Conservation (phyloP, 495 filamentous ascomycete species). For the Filosporella fistucella region DNA sequence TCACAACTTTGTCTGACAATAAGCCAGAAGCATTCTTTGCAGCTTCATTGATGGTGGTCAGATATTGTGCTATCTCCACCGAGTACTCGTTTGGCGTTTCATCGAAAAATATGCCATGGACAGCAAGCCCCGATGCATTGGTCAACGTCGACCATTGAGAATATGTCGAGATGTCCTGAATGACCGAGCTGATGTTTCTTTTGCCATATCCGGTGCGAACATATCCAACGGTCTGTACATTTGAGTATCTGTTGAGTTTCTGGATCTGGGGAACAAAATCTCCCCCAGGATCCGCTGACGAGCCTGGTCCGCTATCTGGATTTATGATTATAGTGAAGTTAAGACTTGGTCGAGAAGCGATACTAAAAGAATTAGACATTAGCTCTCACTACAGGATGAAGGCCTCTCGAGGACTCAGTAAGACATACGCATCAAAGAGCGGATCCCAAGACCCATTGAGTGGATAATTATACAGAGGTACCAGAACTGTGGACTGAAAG, state of each 20-base stretch:
- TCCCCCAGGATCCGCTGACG: too few relatives aligned
- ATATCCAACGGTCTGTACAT: conserved; percentile 41
- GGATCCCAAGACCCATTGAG: too few relatives aligned
- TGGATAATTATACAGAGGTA: too few relatives aligned
- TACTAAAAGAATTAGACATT: too few relatives aligned
- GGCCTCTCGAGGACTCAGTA: too few relatives aligned
- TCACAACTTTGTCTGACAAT: too few relatives aligned
- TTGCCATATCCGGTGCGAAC: conserved; percentile 32
- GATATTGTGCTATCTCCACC: background rate
- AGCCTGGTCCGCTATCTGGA: too few relatives aligned
- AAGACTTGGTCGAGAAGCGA: too few relatives aligned
- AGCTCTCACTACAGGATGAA: too few relatives aligned
- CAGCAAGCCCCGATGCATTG: conserved; percentile 24
- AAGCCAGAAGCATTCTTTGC: conserved; percentile 4
- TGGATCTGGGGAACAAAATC: conserved; percentile 28
- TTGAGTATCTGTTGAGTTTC: conserved; percentile 36
- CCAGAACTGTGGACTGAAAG: too few relatives aligned
- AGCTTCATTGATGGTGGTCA: conserved; percentile 3
- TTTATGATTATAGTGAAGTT: too few relatives aligned
- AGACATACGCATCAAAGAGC: too few relatives aligned
- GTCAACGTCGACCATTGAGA: conserved; percentile 33
- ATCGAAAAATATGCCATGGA: conserved; percentile 39
- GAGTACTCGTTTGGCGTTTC: background rate
- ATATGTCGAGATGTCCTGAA: conserved; percentile 35
- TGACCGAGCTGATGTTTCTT: conserved; percentile 25